These are phyloP conservation scores for Pseudozyma sp. DNA, from an alignment of 1,284 basidiomycete genomes.

Conservation along the genomic window DNA sequence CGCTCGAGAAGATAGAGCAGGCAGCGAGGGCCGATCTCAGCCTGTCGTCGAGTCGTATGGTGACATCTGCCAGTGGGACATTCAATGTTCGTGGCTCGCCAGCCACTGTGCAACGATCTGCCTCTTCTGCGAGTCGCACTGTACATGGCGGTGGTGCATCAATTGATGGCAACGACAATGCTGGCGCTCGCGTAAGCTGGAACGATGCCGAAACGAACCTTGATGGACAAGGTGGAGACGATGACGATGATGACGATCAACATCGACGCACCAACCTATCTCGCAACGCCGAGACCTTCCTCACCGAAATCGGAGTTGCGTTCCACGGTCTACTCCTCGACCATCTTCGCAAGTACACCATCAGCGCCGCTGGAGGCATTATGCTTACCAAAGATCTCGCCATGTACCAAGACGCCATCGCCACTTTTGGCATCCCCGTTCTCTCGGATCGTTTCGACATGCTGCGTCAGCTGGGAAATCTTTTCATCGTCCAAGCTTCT, in stretches of 20 bases:
- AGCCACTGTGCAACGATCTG: slow-evolving; percentile 1
- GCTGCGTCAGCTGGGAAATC: slow-evolving; percentile 94
- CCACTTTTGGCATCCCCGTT: slow-evolving; percentile 82
- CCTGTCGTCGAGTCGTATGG: slow-evolving; percentile 24
- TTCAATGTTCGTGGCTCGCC: slow-evolving; percentile 22
- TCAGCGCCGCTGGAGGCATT: slow-evolving; percentile 93
- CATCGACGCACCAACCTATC: slow-evolving; percentile 28
- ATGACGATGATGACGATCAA: slow-evolving; percentile 32
- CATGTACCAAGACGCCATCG: slow-evolving; percentile 91
- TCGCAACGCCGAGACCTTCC: slow-evolving; percentile 87
- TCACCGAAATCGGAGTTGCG: slow-evolving; percentile 91
- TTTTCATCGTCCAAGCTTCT: slow-evolving; percentile 74
- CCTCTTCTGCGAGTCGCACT: slow-evolving; percentile 9
- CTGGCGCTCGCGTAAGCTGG: slow-evolving; percentile 25
- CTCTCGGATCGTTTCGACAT: slow-evolving; percentile 97
- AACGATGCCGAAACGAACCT: slow-evolving; percentile 3
- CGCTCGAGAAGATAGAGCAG: slow-evolving; percentile 83
- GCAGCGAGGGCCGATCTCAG: slow-evolving; percentile 77
- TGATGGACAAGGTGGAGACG: slow-evolving; percentile 13
- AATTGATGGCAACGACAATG: slow-evolving; percentile 18
- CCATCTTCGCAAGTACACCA: slow-evolving; percentile 94
- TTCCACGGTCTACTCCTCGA: slow-evolving; percentile 95
- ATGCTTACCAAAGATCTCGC: slow-evolving; percentile 99
- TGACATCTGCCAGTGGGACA: slow-evolving; percentile 22
- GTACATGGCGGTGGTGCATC: slow-evolving; percentile 9